Evolutionary conservation across 371 early-diverging fungal genomes (phyloP).

Genomic region (Smittium mucronatum): DNA sequence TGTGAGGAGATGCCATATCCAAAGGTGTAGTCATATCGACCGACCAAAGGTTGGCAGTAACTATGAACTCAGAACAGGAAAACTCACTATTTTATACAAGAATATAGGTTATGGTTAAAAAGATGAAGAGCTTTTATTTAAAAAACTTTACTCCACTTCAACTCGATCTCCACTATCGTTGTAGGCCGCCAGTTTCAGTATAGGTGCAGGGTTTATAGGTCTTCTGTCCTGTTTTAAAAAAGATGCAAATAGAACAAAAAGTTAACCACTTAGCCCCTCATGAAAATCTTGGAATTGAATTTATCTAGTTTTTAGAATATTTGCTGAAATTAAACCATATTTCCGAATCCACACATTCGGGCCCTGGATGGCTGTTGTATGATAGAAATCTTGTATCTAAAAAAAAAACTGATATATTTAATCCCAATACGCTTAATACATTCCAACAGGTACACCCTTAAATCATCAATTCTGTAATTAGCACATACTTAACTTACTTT

Average conservation of each 20-base stretch:
- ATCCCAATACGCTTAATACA: too few species aligned
- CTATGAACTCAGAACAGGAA: neutral
- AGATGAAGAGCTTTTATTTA: neutral
- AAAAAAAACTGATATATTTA: too few species aligned
- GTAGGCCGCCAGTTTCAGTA: neutral
- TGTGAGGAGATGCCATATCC: neutral
- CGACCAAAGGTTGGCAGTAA: neutral
- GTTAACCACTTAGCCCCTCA: too few species aligned
- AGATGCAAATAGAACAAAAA: neutral
- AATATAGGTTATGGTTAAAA: neutral
- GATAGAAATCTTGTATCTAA: neutral
- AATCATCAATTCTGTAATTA: too few species aligned
- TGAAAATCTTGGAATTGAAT: neutral
- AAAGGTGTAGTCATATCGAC: neutral
- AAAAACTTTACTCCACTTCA: neutral
- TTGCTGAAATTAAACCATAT: neutral
- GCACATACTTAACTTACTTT: too few species aligned
- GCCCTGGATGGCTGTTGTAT: neutral
- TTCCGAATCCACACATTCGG: neutral
- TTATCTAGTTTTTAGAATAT: neutral
- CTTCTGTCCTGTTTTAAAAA: neutral
- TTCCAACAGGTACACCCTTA: too few species aligned
- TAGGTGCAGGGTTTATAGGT: neutral
- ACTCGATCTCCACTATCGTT: neutral
- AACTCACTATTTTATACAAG: neutral